Base-by-base conservation (phyloP, 1,139 yeast species). In the Yamadazyma atmosphaerica region DNA sequence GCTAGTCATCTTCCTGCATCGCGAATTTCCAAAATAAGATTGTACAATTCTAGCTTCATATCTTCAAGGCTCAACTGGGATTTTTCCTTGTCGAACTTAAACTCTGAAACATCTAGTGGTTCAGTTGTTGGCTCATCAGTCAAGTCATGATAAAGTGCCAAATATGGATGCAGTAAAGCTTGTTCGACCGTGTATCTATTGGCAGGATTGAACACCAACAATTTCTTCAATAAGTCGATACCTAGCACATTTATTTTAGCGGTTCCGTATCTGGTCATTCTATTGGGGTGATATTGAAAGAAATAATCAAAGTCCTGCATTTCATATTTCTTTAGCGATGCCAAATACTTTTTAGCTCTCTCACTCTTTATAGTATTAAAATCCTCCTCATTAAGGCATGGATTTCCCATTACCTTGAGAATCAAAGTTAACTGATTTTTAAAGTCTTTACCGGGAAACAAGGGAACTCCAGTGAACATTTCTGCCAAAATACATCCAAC, bases 91-190 rank as follows among this genome's bases (percentile, higher is more conserved):
- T 92, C 97, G 54, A 88, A 90, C 46, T 82, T 86, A 63, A 92
- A 90, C 56, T 89, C 87, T 42, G 80, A 81, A 24, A 77, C 78
- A 1, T 92, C 85, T 29, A 90, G 81, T 4, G 86, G 84, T 12
- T 72, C 69, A 2, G 92, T 87, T 3, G 65, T 67, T 0, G 96
- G 96, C 56, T 90, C 98, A 49, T 89, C 96, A 35, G 71, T 73
- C 0, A 87, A 83, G 50, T 86, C 95, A 59, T 90, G 95, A 60
- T 89, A 92, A 12, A 81, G 70, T 36, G 70, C 69, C 42, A 92
- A 68, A 61, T 89, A 92, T 1, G 95, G 95, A 58, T 92, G 98
- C 40, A 68, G 66, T 37, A 90, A 69, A 0, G 96, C 96, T 47
- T 86, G 84, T 33, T 79, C 84, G 3, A 87, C 96, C 1, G 86